These are phyloP conservation scores for Suhomyces emberorum DNA, from an alignment of 805 yeast species.

Conservation along the genomic window DNA sequence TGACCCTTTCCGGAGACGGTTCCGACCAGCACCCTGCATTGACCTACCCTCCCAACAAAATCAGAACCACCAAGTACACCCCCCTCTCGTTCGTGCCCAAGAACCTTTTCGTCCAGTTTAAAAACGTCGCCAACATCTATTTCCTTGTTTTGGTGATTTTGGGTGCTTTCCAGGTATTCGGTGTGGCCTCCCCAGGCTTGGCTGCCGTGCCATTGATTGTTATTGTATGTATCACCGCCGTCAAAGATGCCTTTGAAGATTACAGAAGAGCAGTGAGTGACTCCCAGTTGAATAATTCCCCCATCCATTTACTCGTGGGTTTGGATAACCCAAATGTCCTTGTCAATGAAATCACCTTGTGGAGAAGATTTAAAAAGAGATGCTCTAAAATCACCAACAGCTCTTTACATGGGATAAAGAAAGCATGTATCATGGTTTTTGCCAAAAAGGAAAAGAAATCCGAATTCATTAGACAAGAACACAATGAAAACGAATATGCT, in stretches of 20 bases:
- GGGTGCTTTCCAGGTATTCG: constrained; percentile 55
- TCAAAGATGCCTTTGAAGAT: constrained; percentile 78
- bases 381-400: constrained; percentile 33
- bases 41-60: constrained; percentile 51
- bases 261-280: constrained; percentile 63
- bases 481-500: constrained; percentile 21
- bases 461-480: constrained; percentile 24
- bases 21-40: constrained; percentile 23
- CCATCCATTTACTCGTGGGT: constrained; percentile 55
- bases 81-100: constrained; percentile 57
- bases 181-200: constrained; percentile 68
- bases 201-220: constrained; percentile 81
- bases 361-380: constrained; percentile 69
- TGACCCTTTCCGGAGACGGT: constrained; percentile 20
- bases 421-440: constrained; percentile 21
- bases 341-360: constrained; percentile 50
- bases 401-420: constrained; percentile 18
- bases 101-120: constrained; percentile 52
- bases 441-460: constrained; percentile 23
- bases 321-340: constrained; percentile 56
- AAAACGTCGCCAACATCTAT: constrained; percentile 58
- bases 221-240: constrained; percentile 69
- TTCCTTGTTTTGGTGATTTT: constrained; percentile 53
- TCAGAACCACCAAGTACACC: constrained; percentile 62
- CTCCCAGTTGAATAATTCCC: constrained; percentile 63